Evolutionary conservation across 208 protist genomes (phyloP).

Genomic region (Leishmania lainsoni): DNA sequence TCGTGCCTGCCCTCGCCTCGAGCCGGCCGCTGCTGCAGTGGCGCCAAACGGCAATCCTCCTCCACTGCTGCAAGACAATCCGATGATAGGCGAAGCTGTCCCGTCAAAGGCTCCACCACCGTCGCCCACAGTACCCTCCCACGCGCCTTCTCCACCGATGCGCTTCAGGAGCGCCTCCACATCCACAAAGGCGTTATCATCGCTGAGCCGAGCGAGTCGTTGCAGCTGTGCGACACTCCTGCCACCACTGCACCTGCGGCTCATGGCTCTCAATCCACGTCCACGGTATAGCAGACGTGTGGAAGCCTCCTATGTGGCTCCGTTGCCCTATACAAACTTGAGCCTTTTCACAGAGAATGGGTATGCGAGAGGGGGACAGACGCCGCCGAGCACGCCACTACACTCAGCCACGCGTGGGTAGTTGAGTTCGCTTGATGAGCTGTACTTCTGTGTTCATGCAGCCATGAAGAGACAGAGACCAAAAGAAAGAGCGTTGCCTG

Average conservation of each 20-base stretch:
- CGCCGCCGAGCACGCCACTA: too few species aligned
- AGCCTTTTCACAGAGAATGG: too few species aligned
- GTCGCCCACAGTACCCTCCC: neutral
- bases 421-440: too few species aligned
- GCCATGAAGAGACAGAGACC: too few species aligned
- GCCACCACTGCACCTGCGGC: neutral
- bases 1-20: neutral
- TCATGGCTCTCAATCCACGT: too few species aligned
- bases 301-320: too few species aligned
- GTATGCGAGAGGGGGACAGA: too few species aligned
- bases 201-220: slow-evolving; percentile 51
- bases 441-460: too few species aligned
- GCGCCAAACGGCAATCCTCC: neutral
- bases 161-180: slow-evolving; percentile 46
- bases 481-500: too few species aligned
- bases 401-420: too few species aligned
- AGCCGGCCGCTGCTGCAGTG: neutral
- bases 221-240: slow-evolving; percentile 12
- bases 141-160: neutral
- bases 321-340: too few species aligned
- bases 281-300: too few species aligned
- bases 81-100: neutral
- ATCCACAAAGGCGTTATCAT: slow-evolving; percentile 82
- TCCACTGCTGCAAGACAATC: neutral
- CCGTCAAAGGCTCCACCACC: slow-evolving; percentile 12